Percentiles rank a stretch among this genome's conserved stretches.
Conservation (phyloP, 768 basidiomycete genomes). For the Trametes meyenii region DNA sequence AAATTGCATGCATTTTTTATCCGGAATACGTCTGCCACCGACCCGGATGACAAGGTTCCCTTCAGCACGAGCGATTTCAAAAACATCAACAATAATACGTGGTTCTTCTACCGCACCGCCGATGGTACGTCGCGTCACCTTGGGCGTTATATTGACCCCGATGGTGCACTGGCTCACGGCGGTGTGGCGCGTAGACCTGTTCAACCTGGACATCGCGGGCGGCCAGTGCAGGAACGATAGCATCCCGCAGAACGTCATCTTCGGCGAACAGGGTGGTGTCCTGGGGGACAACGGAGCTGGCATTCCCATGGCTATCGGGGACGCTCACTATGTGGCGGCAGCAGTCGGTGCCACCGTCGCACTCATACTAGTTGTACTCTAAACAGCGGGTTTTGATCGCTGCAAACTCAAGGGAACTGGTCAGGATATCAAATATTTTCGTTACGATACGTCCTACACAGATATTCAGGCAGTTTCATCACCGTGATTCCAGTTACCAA, state of each 20-base stretch:
- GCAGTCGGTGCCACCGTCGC: slow-evolving; percentile 5
- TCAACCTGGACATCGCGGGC: slow-evolving; percentile 25
- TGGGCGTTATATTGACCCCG: not conserved
- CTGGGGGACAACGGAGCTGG: slow-evolving; percentile 15
- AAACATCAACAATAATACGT: slow-evolving; percentile 33
- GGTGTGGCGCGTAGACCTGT: slow-evolving; percentile 14
- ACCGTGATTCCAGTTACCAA: too few relatives aligned
- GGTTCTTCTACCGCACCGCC: slow-evolving; percentile 32
- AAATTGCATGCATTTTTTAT: slow-evolving; percentile 37
- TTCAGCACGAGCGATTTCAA: slow-evolving; percentile 37
- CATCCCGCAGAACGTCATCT: slow-evolving; percentile 29
- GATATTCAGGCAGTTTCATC: too few relatives aligned
- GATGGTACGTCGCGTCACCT: slow-evolving; percentile 21
- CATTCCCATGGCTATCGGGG: not conserved
- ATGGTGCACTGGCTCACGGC: not conserved
- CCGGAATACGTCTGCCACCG: slow-evolving; percentile 38
- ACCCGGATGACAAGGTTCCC: slow-evolving; percentile 36
- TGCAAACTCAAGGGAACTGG: not conserved
- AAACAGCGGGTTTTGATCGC: not conserved
- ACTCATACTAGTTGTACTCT: slow-evolving; percentile 1
- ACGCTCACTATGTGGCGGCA: slow-evolving; percentile 11
- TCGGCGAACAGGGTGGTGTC: slow-evolving; percentile 31
- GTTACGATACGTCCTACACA: not conserved
- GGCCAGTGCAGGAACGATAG: slow-evolving; percentile 27
- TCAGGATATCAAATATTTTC: too few relatives aligned